These are phyloP conservation scores for Cytospora chrysosperma DNA, from an alignment of 2,329 filamentous ascomycete species.

Conservation along the genomic window DNA sequence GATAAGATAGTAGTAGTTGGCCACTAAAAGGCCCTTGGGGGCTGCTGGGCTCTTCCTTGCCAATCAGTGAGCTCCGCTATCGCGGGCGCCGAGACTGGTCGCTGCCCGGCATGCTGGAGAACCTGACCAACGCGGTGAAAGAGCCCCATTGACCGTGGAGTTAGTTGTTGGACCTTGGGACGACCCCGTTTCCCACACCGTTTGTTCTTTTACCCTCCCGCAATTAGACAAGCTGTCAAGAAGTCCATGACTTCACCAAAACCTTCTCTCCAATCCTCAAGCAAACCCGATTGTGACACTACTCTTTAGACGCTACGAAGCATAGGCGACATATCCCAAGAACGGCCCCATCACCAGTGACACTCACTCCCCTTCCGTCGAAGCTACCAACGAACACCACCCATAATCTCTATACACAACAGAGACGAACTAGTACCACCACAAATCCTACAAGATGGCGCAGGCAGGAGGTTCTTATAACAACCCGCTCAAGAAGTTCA, in stretches of 20 bases:
- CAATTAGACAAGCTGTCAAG: conserved; percentile 19
- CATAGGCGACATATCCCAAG: neutral
- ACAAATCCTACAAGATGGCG: conserved; percentile 64
- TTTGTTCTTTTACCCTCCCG: conserved; percentile 16
- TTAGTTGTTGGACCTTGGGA: conserved; percentile 7
- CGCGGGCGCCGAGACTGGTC: conserved; percentile 15
- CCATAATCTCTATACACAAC: neutral
- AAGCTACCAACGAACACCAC: conserved; percentile 7
- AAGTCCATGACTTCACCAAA: neutral
- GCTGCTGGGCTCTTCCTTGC: conserved; percentile 13
- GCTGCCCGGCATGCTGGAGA: neutral
- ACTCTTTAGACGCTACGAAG: neutral
- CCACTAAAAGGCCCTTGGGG: neutral
- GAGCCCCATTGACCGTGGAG: conserved; percentile 18
- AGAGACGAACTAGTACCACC: conserved; percentile 22
- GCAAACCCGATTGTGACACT: neutral
- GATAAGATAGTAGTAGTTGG: conserved; percentile 7
- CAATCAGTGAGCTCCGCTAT: conserved; percentile 17
- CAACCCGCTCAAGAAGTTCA: conserved; percentile 99
- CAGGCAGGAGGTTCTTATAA: conserved; percentile 85
- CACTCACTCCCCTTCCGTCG: neutral
- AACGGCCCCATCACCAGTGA: neutral
- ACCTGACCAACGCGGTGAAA: conserved; percentile 19
- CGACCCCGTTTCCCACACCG: conserved; percentile 19
- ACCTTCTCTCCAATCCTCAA: neutral